Evolutionary conservation across 2,329 filamentous ascomycete species (phyloP).

Genomic region (Teratosphaeria gauchensis): DNA sequence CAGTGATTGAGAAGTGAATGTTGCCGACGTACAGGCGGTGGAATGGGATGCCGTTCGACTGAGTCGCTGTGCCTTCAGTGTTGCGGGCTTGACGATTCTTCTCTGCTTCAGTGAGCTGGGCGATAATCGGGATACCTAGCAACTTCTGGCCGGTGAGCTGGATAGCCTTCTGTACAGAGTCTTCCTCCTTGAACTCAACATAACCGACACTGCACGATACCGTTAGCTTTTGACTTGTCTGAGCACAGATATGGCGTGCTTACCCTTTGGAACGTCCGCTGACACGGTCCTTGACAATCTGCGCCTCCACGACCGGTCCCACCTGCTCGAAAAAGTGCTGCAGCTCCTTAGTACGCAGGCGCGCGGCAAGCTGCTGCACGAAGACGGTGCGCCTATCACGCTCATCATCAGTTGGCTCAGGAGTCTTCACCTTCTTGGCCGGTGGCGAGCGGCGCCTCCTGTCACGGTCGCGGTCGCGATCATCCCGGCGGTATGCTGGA

Average conservation of each 20-base stretch:
- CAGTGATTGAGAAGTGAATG: conserved; percentile 98
- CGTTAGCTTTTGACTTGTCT: conserved; percentile 28
- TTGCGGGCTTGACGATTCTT: conserved; percentile 96
- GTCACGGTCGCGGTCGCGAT: conserved; percentile 31
- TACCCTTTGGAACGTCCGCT: conserved; percentile 97
- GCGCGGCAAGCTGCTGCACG: conserved; percentile 93
- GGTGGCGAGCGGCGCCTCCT: conserved; percentile 21
- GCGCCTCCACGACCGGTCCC: conserved; percentile 88
- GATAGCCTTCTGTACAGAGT: conserved; percentile 84
- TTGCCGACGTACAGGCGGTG: conserved; percentile 98
- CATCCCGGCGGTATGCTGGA: conserved; percentile 43
- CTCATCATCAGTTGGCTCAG: conserved; percentile 85
- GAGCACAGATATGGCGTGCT: conserved; percentile 25
- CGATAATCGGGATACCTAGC: conserved; percentile 96
- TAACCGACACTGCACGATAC: conserved; percentile 70
- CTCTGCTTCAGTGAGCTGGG: conserved; percentile 95
- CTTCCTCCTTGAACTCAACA: conserved; percentile 96
- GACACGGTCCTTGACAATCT: conserved; percentile 96
- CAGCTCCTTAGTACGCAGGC: conserved; percentile 82
- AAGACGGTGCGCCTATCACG: conserved; percentile 95
- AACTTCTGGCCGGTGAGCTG: conserved; percentile 98
- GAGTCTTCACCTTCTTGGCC: conserved; percentile 37
- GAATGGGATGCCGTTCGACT: conserved; percentile 82
- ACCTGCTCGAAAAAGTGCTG: conserved; percentile 94
- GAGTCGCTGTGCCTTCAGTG: conserved; percentile 56